These are phyloP conservation scores for Fagopyrum esculentum DNA, from an alignment of 148 eudicot species.

Conservation along the genomic window DNA sequence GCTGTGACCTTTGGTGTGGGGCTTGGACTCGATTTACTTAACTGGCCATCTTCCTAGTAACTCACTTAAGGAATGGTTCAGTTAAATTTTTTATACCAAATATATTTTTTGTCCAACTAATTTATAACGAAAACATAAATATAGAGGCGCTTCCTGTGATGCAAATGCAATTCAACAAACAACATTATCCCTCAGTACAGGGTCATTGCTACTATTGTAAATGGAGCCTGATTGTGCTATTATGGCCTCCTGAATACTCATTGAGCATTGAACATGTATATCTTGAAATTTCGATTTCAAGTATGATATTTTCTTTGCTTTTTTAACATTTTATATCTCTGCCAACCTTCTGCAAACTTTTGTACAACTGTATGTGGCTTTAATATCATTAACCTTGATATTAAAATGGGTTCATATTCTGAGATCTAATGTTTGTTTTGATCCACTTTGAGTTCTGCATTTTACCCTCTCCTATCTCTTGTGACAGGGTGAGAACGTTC, in stretches of 20 bases:
- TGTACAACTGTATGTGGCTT: background rate
- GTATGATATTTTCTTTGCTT: background rate
- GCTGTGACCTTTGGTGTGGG: background rate
- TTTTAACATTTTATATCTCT: background rate
- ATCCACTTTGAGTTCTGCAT: background rate
- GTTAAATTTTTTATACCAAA: background rate
- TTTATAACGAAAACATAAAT: background rate
- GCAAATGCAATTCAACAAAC: background rate
- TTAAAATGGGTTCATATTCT: constrained; percentile 3
- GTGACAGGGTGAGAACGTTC: constrained; percentile 82
- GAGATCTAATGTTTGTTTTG: background rate
- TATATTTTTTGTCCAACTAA: background rate
- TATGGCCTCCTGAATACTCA: background rate
- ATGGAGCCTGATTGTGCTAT: background rate
- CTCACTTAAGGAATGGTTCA: background rate
- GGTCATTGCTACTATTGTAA: background rate
- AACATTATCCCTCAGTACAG: background rate
- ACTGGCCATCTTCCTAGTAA: background rate
- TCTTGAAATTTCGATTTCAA: background rate
- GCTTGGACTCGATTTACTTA: background rate
- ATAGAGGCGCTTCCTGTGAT: background rate
- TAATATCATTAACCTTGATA: background rate
- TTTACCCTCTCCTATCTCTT: constrained; percentile 12
- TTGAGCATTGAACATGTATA: background rate
- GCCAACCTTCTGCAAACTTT: background rate